Evolutionary conservation across 306 rosid species (phyloP).

Genomic region (Cajanus cajan): DNA sequence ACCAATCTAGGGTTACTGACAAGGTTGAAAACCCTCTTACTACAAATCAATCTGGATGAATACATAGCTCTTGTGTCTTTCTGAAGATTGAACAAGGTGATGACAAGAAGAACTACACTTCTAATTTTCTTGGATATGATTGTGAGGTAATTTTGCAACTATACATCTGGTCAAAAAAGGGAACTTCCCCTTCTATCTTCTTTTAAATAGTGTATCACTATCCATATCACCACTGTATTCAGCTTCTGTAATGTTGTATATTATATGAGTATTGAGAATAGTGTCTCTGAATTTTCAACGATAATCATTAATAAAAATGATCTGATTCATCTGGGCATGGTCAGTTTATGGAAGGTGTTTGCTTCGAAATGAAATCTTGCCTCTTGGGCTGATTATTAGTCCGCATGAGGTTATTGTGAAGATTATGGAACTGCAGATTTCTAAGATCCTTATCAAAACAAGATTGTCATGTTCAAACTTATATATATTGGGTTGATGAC

Average conservation of each 20-base stretch:
- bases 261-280: neutral
- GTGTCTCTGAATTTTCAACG: neutral
- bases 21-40: conserved; percentile 37
- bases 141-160: conserved; percentile 32
- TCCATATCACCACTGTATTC: neutral
- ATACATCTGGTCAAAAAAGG: conserved; percentile 18
- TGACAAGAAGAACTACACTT: neutral
- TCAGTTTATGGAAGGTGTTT: neutral
- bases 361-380: neutral
- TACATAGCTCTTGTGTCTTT: neutral
- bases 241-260: conserved; percentile 10
- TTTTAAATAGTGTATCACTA: neutral
- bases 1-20: conserved; percentile 36
- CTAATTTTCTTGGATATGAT: conserved; percentile 11
- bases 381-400: neutral
- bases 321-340: conserved; percentile 4
- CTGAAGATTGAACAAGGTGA: neutral
- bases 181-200: neutral
- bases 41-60: conserved; percentile 32
- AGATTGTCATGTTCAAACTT: neutral
- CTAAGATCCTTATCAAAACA: neutral
- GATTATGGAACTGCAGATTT: neutral
- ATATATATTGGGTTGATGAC: neutral
- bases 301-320: neutral
- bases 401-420: neutral